A percentile compares a stretch with the other conserved stretches of the same genome.
phyloP scores from a whole-genome alignment of 371 early-diverging fungal species.

The Mortierella sp. region DNA sequence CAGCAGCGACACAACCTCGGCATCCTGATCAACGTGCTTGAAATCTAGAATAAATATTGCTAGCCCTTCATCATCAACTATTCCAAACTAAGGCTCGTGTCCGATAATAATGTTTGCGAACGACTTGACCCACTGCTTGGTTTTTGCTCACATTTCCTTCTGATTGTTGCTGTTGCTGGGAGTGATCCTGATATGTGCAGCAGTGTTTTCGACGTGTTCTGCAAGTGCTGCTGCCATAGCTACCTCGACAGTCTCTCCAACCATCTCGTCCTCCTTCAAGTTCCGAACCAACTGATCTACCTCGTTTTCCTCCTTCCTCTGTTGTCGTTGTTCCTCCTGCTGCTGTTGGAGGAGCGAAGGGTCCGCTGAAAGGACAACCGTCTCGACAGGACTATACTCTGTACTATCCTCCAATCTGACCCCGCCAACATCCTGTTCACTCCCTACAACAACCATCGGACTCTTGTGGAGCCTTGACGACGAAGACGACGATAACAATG shows the following conservation, averaged over 20 bases:
- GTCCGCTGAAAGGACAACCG: neutral
- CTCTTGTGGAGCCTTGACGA: neutral
- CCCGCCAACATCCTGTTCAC: neutral
- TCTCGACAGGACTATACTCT: neutral
- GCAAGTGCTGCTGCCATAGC: neutral
- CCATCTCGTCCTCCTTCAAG: neutral
- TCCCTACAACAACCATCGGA: neutral
- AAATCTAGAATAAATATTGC: neutral
- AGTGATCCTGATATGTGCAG: neutral
- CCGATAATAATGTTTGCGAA: neutral
- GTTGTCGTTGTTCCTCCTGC: neutral
- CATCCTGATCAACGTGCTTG: neutral
- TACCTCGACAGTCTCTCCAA: neutral
- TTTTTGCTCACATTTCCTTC: neutral
- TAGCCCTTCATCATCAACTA: neutral
- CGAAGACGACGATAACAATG: neutral
- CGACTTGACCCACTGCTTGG: slow-evolving; percentile 1
- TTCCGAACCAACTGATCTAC: neutral
- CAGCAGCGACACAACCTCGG: neutral
- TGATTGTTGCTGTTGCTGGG: too few relatives aligned
- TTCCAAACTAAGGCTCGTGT: neutral
- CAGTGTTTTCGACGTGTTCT: neutral
- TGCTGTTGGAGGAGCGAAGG: neutral
- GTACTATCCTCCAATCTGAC: neutral
- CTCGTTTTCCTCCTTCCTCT: neutral